Evolutionary conservation across 768 basidiomycete genomes (phyloP), one percentile per base, ranked within the genome.

Genomic region (Lactarius hatsudake): DNA sequence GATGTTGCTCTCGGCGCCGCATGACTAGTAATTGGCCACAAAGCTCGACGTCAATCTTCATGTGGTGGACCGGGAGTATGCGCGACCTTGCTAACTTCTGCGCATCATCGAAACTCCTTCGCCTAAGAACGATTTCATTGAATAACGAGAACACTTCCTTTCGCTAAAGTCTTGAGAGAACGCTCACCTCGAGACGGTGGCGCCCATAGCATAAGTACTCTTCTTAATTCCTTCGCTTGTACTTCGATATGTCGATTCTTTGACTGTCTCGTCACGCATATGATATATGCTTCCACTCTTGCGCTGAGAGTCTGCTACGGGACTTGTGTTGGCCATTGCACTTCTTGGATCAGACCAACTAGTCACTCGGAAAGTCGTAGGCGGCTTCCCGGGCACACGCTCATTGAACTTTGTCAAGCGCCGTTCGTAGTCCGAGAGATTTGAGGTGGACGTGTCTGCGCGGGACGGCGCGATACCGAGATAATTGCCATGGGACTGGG

Each of bases 11-110:
- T 71, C 91, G 81, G 53, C 91, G 79, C 40, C 78, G 79, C 85
- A 91, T 85, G 70, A 88, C 82, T 26, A 93, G 79, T 57, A 90
- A 74, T 73, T 93, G 88, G 5, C 88, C 89, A 72, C 88, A 88
- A 18, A 93, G 80, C 71, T 89, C 90, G 43, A 92, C 91, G 71
- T 93, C 91, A 51, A 90, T 85, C 59, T 82, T 83, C 89, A 93
- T 90, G 71, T 83, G 80, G 63, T 91, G 88, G 8, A 81, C 68
- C 3, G 82, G 81, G 53, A 91, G 74, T 13, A 87, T 77, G 42
- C 78, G 78, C 66, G 82, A 73, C 58, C 78, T 78, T 45, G 76
- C 78, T 69, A 87, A 79, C n/a, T 83, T 81, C 34, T 77, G 73
- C 1, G 87, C 72, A 74, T 87, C 87, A 67, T 89, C 86, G 72